These are phyloP conservation scores for Pythium oligandrum DNA, from an alignment of 352 stramenopile species.

Conservation along the genomic window DNA sequence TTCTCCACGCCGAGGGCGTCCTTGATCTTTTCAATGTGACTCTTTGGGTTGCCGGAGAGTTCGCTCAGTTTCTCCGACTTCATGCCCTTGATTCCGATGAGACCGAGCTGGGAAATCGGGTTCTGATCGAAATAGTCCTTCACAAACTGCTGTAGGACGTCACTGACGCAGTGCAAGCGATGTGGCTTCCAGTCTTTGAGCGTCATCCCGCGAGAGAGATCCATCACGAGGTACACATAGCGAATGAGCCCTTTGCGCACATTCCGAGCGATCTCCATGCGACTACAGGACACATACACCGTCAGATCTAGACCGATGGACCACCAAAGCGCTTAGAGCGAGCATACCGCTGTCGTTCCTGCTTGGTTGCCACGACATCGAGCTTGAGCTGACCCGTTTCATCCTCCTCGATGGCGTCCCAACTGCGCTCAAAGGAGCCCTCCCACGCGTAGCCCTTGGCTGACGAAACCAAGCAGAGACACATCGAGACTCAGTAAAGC, in stretches of 20 bases:
- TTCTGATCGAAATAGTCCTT: conserved; percentile 94
- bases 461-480: conserved; percentile 4
- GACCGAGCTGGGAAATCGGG: conserved; percentile 88
- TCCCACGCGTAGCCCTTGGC: conserved; percentile 79
- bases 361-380: conserved; percentile 46
- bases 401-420: conserved; percentile 84
- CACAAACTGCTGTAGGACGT: conserved; percentile 81
- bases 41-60: conserved; percentile 85
- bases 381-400: conserved; percentile 81
- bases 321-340: not conserved
- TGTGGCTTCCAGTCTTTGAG: conserved; percentile 86
- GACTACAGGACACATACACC: conserved; percentile 18
- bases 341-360: conserved; percentile 68
- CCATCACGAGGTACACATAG: conserved; percentile 82
- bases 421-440: conserved; percentile 77
- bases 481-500: not conserved
- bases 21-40: conserved; percentile 80
- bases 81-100: conserved; percentile 89
- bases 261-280: conserved; percentile 78
- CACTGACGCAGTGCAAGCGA: conserved; percentile 55
- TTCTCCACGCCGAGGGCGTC: conserved; percentile 63
- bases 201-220: conserved; percentile 84
- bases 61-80: conserved; percentile 90
- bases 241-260: conserved; percentile 83
- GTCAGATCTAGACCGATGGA: not conserved